These are phyloP conservation scores for Lentinus tigrinus DNA, from an alignment of 768 basidiomycete genomes.

Conservation along the genomic window DNA sequence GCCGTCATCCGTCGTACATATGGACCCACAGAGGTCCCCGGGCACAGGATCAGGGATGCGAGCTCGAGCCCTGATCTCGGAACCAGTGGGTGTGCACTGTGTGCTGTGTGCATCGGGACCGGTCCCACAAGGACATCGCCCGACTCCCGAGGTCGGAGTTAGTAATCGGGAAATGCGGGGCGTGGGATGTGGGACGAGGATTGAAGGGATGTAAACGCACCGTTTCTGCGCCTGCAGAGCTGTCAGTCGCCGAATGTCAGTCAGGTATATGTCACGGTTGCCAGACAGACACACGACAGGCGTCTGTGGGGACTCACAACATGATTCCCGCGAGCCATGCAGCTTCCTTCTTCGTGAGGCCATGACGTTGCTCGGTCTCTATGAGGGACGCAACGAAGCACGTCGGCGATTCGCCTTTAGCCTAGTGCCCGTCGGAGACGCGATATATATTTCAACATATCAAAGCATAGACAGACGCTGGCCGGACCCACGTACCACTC, in stretches of 20 bases:
- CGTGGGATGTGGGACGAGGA: not conserved
- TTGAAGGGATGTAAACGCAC: conserved; percentile 32
- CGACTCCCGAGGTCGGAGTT: no score
- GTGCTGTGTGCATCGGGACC: no score
- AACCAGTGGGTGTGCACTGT: no score
- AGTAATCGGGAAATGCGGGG: no score
- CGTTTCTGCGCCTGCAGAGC: conserved; percentile 53
- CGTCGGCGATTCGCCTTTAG: not conserved
- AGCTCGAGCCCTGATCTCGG: no score
- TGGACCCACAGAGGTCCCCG: no score
- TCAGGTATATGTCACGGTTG: not conserved
- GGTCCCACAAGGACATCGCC: no score
- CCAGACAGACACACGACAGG: conserved; percentile 9
- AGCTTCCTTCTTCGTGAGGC: conserved; percentile 54
- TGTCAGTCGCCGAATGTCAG: not conserved
- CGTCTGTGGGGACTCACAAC: conserved; percentile 55
- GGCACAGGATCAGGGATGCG: no score
- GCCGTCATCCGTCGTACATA: not conserved
- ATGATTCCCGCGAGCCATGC: conserved; percentile 81
- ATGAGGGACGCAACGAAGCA: conserved; percentile 48
- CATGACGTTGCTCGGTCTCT: conserved; percentile 34
- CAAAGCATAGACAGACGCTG: no score
- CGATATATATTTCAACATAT: no score
- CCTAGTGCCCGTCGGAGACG: no score
- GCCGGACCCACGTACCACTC: conserved; percentile 18